Evolutionary conservation across 2,329 filamentous ascomycete genomes (phyloP), one percentile per base, ranked within the genome.

Genomic region (Colletotrichum zoysiae): DNA sequence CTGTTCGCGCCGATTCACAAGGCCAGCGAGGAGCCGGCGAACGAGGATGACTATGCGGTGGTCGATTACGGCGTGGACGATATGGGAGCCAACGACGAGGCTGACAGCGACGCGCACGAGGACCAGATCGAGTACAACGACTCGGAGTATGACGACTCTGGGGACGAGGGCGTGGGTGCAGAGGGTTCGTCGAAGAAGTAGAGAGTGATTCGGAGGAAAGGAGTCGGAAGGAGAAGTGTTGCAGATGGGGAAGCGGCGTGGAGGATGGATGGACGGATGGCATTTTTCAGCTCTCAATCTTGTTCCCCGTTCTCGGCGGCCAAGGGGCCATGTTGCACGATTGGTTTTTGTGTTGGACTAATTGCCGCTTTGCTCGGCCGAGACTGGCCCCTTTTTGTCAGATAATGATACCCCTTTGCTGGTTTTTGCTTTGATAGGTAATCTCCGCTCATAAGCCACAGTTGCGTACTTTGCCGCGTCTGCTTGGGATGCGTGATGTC

Each of bases 91-190:
- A 70, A 73, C 23, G 65, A 63, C 5, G 66, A 60, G 9, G 40
- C 58, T 3, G 66, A 73, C 33, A 72, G 64, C 6, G 73, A 74
- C 44, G 70, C 57, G 4, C 51, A 70, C 18, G 64, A 72, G 7
- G 71, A 73, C 11, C 57, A 74, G 1, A 70, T 74, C 23, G 70
- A 66, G 61, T 73, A 74, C 61, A 73, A 66, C n/a, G 70, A 73
- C 11, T 73, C 72, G 8, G 70, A 74, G 38, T 56, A 56, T n/a
- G 20, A 33, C 20, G 50, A 53, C 12, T 51, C 48, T 26, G 48
- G 11, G 23, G 14, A 30, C 5, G 50, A 56, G 5, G 20, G 33
- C 14, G 16, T 20, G 33, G 55, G 16, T n/a, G 12, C 20, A 7
- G 33, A 23, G 4, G 14, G 7, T 1, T 16, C 20, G 9, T 5